Evolutionary conservation across 371 early-diverging fungal genomes (phyloP), one percentile per base, ranked within the genome.

Genomic region (Rhizoclosmatium hyalinum): DNA sequence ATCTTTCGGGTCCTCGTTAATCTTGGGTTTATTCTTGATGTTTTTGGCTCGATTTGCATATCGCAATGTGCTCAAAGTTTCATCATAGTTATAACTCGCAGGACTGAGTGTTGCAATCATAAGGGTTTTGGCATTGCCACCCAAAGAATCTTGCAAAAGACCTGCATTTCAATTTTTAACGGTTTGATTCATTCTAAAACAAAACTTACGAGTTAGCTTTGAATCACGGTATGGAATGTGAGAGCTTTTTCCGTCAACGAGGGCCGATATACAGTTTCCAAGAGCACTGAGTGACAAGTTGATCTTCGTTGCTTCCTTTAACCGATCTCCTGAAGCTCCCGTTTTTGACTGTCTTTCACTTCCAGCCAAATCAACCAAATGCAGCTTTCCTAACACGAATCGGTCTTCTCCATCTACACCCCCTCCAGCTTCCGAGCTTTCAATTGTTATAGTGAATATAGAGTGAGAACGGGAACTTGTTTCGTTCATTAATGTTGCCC

Each of bases 1-100:
- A 61, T 84, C 79, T 81, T 87, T 81, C 73, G 89, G 79, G 83
- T 92, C 82, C 79, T 88, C 83, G 80, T 97, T 97, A 70, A 92
- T 89, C 80, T 92, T 93, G 0, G 98, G 97, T 70, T 92, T 91
- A 77, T 98, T 98, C 71, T 91, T 91, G 79, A 98, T 96, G 60
- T 91, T 92, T 88, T 95, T 98, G 24, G 99, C 97, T 39, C 95
- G 89, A 77, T 90, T 92, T 1, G 98, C 99, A 80, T 99, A 99
- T 56, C 96, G 91, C 44, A 99, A 87, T 0, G 99, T 99, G 66
- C 92, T 94, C 47, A 94, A 81, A n/a, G 89, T 87, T 76, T 92
- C 92, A 41, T 89, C 89, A 54, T 82, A 83, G 78, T 89, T 89
- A 79, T 85, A 87, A 64, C 75, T 76, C 2, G 85, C 85, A 1